These are phyloP conservation scores for Beauveria australis DNA, from an alignment of 2,329 filamentous ascomycete genomes.

Conservation along the genomic window DNA sequence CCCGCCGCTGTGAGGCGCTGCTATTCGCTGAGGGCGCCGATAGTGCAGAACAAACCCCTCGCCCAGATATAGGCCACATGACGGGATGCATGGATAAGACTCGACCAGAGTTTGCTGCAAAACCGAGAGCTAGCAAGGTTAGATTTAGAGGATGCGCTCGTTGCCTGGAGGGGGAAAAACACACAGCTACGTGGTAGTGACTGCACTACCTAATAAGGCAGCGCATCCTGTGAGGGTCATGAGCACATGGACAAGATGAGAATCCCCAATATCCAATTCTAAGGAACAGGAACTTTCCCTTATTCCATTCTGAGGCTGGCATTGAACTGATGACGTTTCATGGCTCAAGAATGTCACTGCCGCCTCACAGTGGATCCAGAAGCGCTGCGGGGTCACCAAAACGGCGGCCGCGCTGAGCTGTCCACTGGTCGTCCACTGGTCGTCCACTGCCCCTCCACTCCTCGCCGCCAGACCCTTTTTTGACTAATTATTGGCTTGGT, in stretches of 20 bases:
- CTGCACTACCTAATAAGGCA: no score
- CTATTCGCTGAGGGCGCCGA: background rate
- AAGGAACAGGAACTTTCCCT: background rate
- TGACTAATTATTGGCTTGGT: background rate
- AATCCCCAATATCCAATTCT: background rate
- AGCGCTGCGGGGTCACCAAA: background rate
- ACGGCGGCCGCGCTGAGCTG: background rate
- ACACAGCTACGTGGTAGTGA: background rate
- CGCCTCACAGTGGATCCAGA: background rate
- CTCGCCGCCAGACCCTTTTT: background rate
- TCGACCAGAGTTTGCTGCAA: background rate
- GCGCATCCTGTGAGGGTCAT: background rate
- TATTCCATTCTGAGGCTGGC: background rate
- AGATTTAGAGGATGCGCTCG: background rate
- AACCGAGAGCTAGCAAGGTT: background rate
- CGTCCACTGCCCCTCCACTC: conserved; percentile 3
- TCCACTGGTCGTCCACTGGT: background rate
- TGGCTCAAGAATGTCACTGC: background rate
- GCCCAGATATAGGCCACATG: conserved; percentile 5
- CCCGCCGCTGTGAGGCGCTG: background rate
- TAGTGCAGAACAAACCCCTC: conserved; percentile 6
- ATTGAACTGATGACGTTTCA: conserved; percentile 1
- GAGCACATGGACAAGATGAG: background rate
- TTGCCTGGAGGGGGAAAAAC: background rate
- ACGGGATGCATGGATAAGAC: conserved; percentile 10